Evolutionary conservation across 305 asterid species (phyloP).

Genomic region (Fraxinus albicans): DNA sequence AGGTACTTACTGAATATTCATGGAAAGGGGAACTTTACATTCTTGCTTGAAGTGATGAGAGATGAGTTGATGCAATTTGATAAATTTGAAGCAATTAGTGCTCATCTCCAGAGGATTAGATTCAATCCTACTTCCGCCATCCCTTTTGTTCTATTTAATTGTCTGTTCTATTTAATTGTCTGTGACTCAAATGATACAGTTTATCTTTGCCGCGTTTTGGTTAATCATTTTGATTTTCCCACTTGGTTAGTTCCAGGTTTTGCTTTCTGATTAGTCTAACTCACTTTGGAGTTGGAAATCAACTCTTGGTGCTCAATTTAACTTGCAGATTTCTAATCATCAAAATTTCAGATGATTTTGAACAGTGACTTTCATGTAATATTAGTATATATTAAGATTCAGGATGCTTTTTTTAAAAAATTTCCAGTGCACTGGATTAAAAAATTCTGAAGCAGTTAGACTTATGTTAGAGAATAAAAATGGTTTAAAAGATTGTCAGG

Average conservation of each 20-base stretch:
- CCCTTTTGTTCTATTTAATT: background rate
- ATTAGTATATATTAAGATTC: background rate
- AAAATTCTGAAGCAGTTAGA: background rate
- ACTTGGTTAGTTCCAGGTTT: background rate
- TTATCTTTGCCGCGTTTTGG: background rate
- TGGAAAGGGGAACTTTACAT: conserved; percentile 17
- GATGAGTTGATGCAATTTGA: conserved; percentile 16
- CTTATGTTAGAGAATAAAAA: background rate
- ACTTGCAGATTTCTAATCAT: conserved; percentile 7
- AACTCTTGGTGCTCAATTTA: conserved; percentile 12
- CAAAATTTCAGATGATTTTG: background rate
- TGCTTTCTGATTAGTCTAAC: background rate
- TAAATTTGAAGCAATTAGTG: conserved; percentile 12
- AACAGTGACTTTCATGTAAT: conserved; percentile 12
- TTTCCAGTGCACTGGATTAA: background rate
- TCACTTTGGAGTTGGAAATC: conserved; percentile 4
- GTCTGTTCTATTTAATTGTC: background rate
- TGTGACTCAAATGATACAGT: conserved; percentile 6
- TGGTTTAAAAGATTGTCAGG: conserved; percentile 15
- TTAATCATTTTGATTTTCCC: conserved; percentile 10
- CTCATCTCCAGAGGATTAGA: conserved; percentile 16
- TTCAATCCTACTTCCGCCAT: conserved; percentile 17
- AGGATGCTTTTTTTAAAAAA: background rate
- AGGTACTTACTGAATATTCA: conserved; percentile 50
- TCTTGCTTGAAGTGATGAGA: conserved; percentile 19